These are phyloP conservation scores for Aspergillus campestris DNA, from an alignment of 495 filamentous ascomycete species.

Conservation along the genomic window DNA sequence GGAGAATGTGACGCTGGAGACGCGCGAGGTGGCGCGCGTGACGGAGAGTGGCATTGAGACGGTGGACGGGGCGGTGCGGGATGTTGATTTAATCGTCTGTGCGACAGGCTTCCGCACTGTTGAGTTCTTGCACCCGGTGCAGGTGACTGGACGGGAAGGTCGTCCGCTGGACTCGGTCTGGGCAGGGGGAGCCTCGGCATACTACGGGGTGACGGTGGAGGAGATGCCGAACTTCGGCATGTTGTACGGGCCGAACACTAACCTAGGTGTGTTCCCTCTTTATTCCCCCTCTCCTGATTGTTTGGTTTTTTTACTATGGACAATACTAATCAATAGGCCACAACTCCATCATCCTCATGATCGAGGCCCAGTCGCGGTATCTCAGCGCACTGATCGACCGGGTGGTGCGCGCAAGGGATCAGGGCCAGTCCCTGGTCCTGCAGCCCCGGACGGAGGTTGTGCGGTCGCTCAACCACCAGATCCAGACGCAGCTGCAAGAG, in stretches of 20 bases:
- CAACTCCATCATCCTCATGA: conserved; percentile 51
- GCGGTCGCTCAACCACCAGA: conserved; percentile 33
- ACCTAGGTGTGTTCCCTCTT: conserved; percentile 38
- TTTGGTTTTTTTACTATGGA: no score
- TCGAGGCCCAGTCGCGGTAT: conserved; percentile 49
- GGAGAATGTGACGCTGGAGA: conserved; percentile 43
- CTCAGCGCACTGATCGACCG: conserved; percentile 36
- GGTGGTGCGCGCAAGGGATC: conserved; percentile 27
- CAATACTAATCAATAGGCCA: conserved; percentile 25
- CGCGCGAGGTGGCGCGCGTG: conserved; percentile 32
- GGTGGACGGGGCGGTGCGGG: conserved; percentile 23
- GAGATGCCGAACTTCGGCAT: conserved; percentile 50
- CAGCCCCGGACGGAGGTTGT: conserved; percentile 26
- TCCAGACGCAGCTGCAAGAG: conserved; percentile 35
- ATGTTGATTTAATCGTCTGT: conserved; percentile 46
- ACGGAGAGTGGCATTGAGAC: conserved; percentile 37
- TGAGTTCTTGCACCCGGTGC: conserved; percentile 48
- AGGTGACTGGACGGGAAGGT: conserved; percentile 36
- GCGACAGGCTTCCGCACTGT: conserved; percentile 49
- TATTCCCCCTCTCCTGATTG: no score
- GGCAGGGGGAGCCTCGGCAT: conserved; percentile 37
- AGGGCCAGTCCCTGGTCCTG: conserved; percentile 31
- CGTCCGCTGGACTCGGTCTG: conserved; percentile 40
- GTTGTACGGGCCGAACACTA: conserved; percentile 52
- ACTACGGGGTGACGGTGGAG: conserved; percentile 39